Base-by-base conservation (phyloP, 176 grass and related monocot genomes). In the Puya raimondii region DNA sequence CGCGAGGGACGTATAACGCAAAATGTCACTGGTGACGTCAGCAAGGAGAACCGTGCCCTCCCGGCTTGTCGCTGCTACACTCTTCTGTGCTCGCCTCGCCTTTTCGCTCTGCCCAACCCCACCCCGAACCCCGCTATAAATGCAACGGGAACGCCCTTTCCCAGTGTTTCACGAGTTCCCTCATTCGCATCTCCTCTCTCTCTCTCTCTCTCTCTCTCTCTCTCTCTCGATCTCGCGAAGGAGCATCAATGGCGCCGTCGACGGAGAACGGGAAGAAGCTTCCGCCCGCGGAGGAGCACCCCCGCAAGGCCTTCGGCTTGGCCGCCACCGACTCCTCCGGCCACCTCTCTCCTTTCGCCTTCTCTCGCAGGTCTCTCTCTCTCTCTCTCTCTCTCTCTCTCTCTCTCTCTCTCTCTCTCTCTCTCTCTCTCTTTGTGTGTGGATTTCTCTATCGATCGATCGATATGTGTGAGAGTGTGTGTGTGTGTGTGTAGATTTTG, bases 301-400 rank as follows among this genome's bases (percentile, higher is more conserved):
- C 82, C 12, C 63, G 76, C 57, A 92, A 83, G 79, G 89, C 76
- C 22, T 69, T 73, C 21, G 89, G 77, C 2, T 80, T 85, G 6
- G 90, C 80, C 17, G 82, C 85, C 77, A 71, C 22, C 33, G 82
- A 92, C 74, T 0, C 56, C 50, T 86, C 90, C n/a, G 85, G 85
- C 10, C 70, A 69, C 65, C 90, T 92, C 77, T 83, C 74, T 65
- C 85, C 85, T 69, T 81, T 88, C 50, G 3, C 47, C 63, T 75
- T 92, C 72, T 73, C 80, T 50, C 74, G 90, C 3, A 86, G 90
- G 89, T 85, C 48, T 33, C 12, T 47, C 12, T 48, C 50, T 57
- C 25, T 61, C 50, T 67, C 11, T n/a, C 2, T 25, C 2, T 59
- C 15, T 57, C 6, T 74, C 10, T n/a, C n/a, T n/a, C n/a, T n/a